Percentiles rank a stretch among this genome's conserved stretches.
Evolutionary conservation across 1,284 basidiomycete genomes (phyloP).

Genomic region (Moniliella sp.): DNA sequence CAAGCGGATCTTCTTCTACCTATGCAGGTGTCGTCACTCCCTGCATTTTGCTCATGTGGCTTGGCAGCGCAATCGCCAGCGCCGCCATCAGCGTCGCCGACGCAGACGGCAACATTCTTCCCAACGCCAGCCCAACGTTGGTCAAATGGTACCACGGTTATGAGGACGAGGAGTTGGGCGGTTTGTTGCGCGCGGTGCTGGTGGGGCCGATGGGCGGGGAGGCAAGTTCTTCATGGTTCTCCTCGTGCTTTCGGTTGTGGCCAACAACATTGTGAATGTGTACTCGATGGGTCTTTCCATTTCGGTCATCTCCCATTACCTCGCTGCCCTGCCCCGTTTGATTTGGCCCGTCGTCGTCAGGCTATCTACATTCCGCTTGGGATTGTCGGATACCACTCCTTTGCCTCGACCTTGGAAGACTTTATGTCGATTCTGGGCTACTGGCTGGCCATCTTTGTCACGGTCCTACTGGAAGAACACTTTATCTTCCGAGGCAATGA

Average conservation of each 20-base stretch:
- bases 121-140: no score
- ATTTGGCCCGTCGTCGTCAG: slow-evolving; percentile 60
- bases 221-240: no score
- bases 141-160: no score
- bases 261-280: slow-evolving; percentile 57
- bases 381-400: slow-evolving; percentile 45
- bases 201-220: no score
- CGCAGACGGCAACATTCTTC: no score
- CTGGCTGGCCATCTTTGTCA: slow-evolving; percentile 46
- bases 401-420: slow-evolving; percentile 42
- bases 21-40: no score
- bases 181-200: no score
- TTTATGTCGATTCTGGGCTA: slow-evolving; percentile 44
- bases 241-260: slow-evolving; percentile 41
- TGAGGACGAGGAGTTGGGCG: no score
- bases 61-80: no score
- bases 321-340: slow-evolving; percentile 51
- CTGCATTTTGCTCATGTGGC: no score
- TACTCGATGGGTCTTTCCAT: slow-evolving; percentile 59
- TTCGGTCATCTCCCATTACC: slow-evolving; percentile 46
- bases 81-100: no score
- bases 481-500: slow-evolving; percentile 41
- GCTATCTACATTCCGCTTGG: slow-evolving; percentile 49
- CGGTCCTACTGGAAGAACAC: slow-evolving; percentile 44
- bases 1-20: no score